phyloP scores from a whole-genome alignment of 2,329 filamentous ascomycete genomes.

The Zasmidium citrigriseum region DNA sequence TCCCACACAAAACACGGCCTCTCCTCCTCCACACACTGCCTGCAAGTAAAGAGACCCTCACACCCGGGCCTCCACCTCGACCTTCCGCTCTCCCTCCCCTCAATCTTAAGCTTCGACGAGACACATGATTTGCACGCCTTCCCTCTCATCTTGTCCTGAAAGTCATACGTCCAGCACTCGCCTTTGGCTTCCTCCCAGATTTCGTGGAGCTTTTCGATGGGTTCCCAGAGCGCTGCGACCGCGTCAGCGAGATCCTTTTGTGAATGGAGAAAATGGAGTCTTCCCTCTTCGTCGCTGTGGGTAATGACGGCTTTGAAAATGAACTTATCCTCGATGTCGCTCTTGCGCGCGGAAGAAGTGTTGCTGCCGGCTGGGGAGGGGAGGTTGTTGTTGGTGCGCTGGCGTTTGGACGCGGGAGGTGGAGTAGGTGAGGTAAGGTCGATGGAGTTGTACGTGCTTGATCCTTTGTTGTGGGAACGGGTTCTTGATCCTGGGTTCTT shows the following conservation, averaged over 20 bases:
- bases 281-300: slow-evolving; percentile 15
- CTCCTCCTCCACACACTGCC: slow-evolving; percentile 23
- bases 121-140: slow-evolving; percentile 20
- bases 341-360: background rate
- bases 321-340: slow-evolving; percentile 13
- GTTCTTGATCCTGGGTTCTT: background rate
- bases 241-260: slow-evolving; percentile 15
- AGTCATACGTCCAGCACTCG: slow-evolving; percentile 25
- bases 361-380: background rate
- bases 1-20: slow-evolving; percentile 27
- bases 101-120: slow-evolving; percentile 22
- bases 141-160: slow-evolving; percentile 17
- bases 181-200: slow-evolving; percentile 26
- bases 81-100: slow-evolving; percentile 13
- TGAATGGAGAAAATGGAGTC: slow-evolving; percentile 12
- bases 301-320: slow-evolving; percentile 23
- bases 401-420: background rate
- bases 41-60: slow-evolving; percentile 29
- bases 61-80: slow-evolving; percentile 24
- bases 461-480: background rate
- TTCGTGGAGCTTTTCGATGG: slow-evolving; percentile 16
- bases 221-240: slow-evolving; percentile 25
- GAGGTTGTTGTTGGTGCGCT: background rate
- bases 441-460: background rate
- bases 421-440: background rate